A percentile compares a stretch with the other conserved stretches of the same genome.
Conservation (phyloP, 352 stramenopile genomes). For the Phytophthora hibernalis region DNA sequence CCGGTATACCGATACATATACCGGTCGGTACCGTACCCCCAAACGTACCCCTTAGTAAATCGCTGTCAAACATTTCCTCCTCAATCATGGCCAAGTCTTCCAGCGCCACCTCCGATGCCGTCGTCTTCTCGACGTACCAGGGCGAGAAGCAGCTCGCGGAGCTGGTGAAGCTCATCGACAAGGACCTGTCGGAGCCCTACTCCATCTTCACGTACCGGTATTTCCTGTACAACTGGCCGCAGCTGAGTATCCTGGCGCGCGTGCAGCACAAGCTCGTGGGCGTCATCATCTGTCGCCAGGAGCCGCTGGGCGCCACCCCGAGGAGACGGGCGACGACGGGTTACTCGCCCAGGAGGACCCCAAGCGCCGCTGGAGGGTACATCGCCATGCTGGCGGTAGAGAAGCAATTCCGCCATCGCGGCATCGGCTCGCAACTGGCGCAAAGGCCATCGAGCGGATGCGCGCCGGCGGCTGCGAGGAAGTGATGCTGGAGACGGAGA, state of each 20-base stretch:
- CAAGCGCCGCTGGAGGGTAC: constrained; percentile 81
- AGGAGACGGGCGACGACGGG: constrained; percentile 48
- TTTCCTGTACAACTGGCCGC: constrained; percentile 95
- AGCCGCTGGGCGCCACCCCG: constrained; percentile 74
- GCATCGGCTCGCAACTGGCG: constrained; percentile 92
- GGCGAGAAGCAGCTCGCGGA: constrained; percentile 91
- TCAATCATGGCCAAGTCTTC: constrained; percentile 41
- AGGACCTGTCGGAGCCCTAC: constrained; percentile 95
- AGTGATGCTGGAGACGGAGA: constrained; percentile 95
- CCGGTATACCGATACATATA: too few relatives aligned
- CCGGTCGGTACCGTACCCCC: background rate
- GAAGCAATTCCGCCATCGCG: constrained; percentile 86
- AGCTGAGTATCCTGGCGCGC: constrained; percentile 90
- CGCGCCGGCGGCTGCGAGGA: constrained; percentile 80
- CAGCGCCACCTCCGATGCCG: constrained; percentile 12
- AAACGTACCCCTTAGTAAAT: background rate
- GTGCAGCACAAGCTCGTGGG: constrained; percentile 90
- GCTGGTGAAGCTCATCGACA: constrained; percentile 94
- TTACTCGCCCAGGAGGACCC: constrained; percentile 21
- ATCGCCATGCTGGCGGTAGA: constrained; percentile 97
- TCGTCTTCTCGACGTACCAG: constrained; percentile 80
- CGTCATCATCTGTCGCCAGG: constrained; percentile 93
- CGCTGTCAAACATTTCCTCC: background rate
- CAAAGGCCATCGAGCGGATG: constrained; percentile 92
- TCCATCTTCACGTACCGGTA: constrained; percentile 98